Conservation (phyloP, 306 rosid species). For the Rubus parviflorus region DNA sequence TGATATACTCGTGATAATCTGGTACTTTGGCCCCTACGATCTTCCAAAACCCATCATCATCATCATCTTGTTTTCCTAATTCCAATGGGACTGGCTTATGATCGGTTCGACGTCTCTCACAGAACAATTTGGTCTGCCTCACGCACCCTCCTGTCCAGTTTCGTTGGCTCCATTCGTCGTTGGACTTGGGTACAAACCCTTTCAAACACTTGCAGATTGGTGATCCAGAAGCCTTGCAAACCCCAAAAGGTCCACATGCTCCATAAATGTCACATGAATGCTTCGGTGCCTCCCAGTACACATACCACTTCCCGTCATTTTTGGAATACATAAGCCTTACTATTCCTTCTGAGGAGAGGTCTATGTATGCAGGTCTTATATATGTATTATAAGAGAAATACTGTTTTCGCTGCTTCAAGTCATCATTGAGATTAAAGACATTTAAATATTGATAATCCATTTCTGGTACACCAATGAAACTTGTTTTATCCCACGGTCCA, state of each 20-base stretch:
- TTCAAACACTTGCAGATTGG: conserved; percentile 13
- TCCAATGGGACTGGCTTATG: neutral
- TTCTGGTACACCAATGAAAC: conserved; percentile 39
- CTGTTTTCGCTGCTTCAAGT: conserved; percentile 26
- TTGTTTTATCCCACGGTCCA: conserved; percentile 57
- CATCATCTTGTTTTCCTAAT: neutral
- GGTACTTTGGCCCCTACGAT: conserved; percentile 4
- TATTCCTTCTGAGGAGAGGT: conserved; percentile 35
- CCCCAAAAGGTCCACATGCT: conserved; percentile 17
- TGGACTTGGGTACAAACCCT: conserved; percentile 15
- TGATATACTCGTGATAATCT: conserved; percentile 15
- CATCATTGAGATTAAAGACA: conserved; percentile 24
- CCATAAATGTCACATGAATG: conserved; percentile 5
- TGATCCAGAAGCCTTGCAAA: neutral
- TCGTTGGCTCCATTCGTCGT: conserved; percentile 9
- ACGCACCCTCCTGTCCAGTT: conserved; percentile 24
- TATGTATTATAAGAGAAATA: conserved; percentile 9
- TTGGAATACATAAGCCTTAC: neutral
- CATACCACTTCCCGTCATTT: neutral
- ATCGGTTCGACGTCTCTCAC: neutral
- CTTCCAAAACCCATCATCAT: conserved; percentile 3
- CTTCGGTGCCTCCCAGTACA: neutral
- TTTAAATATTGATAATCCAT: conserved; percentile 30
- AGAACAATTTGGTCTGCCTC: conserved; percentile 14
- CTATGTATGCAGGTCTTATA: neutral